Percentiles rank a stretch among this genome's conserved stretches.
These are phyloP conservation scores for Cutaneotrichosporon sp. DNA, from an alignment of 1,284 basidiomycete genomes.

Conservation along the genomic window DNA sequence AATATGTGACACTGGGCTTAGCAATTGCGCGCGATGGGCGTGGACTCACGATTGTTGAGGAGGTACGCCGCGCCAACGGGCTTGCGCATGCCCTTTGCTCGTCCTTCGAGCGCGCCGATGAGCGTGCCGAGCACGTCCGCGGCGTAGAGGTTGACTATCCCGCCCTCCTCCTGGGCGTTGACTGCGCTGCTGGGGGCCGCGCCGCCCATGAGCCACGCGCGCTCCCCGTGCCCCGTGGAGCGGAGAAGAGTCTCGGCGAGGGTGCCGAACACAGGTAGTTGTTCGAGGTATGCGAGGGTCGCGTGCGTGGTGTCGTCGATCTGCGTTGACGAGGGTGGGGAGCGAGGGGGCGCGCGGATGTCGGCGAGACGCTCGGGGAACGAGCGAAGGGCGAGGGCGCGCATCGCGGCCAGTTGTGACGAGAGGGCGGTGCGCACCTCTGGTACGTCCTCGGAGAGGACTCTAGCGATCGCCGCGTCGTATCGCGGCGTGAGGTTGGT, in stretches of 20 bases:
- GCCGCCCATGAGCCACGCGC: conserved; percentile 55
- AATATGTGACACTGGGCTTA: conserved; percentile 50
- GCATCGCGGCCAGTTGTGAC: conserved; percentile 31
- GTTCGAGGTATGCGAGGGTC: conserved; percentile 50
- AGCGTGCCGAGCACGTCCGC: conserved; percentile 52
- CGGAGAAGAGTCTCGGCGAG: conserved; percentile 43
- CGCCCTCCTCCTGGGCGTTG: conserved; percentile 40
- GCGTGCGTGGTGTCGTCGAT: conserved; percentile 46
- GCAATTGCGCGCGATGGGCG: neutral
- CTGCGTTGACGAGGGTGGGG: conserved; percentile 19
- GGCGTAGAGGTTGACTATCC: conserved; percentile 49
- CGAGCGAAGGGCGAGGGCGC: conserved; percentile 40
- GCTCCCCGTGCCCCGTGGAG: conserved; percentile 42
- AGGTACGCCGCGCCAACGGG: conserved; percentile 46
- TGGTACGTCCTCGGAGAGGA: conserved; percentile 25
- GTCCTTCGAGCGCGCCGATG: conserved; percentile 38
- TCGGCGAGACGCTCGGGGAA: conserved; percentile 53
- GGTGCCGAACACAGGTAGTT: conserved; percentile 40
- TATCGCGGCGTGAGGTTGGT: conserved; percentile 30
- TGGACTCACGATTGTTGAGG: conserved; percentile 54
- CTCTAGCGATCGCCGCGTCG: conserved; percentile 30
- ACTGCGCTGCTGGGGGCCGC: neutral
- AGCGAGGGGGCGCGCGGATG: conserved; percentile 33
- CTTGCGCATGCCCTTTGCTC: conserved; percentile 39
- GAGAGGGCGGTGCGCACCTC: conserved; percentile 30